A percentile compares a stretch with the other conserved stretches of the same genome.
These are phyloP conservation scores for Cucurbita moschata DNA, from an alignment of 306 rosid genomes.

Conservation along the genomic window DNA sequence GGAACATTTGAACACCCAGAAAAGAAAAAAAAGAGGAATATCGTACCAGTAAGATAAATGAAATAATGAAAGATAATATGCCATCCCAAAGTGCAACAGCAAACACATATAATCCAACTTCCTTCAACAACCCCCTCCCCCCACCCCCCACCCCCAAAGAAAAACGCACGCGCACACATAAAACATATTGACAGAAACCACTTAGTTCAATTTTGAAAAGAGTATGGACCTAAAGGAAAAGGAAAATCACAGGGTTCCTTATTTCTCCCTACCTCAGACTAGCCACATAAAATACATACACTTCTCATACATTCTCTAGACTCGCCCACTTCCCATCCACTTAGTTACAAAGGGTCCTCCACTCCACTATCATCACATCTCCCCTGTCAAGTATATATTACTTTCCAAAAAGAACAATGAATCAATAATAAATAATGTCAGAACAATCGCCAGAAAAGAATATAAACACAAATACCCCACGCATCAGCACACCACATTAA, in stretches of 20 bases:
- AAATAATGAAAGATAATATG: background rate
- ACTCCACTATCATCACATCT: background rate
- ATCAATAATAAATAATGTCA: background rate
- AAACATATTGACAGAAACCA: background rate
- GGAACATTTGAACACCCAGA: constrained; percentile 5
- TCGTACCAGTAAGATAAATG: constrained; percentile 8
- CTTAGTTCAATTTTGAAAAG: background rate
- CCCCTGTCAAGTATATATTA: background rate
- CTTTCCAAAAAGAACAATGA: background rate
- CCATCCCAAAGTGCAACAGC: background rate
- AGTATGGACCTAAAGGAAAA: background rate
- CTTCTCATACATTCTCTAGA: background rate
- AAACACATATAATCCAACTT: background rate
- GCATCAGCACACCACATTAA: background rate
- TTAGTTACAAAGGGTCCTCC: background rate
- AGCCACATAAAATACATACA: background rate
- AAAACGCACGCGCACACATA: background rate
- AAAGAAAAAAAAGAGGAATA: background rate
- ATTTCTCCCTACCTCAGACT: background rate
- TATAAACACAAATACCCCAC: background rate
- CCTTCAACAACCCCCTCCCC: background rate
- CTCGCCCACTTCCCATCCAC: background rate
- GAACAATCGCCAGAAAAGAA: background rate
- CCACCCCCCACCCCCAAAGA: background rate
- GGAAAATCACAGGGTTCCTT: background rate